phyloP scores from a whole-genome alignment of 352 stramenopile genomes.

The Phytopythium boreale region DNA sequence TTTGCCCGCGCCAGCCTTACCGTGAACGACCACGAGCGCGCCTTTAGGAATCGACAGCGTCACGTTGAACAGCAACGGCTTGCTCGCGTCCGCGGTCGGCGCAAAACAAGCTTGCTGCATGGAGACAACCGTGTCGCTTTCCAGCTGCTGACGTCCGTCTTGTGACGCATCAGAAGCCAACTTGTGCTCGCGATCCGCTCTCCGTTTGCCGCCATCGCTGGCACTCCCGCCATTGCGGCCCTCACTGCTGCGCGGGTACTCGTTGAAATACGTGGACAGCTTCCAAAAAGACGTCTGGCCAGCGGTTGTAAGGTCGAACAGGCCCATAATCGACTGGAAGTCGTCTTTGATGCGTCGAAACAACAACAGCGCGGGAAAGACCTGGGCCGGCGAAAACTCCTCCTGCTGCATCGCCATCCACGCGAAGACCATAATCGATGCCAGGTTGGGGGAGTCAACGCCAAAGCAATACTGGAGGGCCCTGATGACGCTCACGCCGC shows the following conservation, averaged over 20 bases:
- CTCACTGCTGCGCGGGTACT: not conserved
- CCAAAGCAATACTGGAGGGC: constrained; percentile 29
- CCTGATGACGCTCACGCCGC: constrained; percentile 16
- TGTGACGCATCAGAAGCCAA: too few species aligned
- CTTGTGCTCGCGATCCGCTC: not conserved
- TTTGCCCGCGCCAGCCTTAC: constrained; percentile 63
- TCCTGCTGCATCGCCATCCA: constrained; percentile 31
- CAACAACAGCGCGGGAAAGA: constrained; percentile 33
- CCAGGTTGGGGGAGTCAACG: constrained; percentile 27
- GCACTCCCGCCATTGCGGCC: not conserved
- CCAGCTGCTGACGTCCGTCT: not conserved
- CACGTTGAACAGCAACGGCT: constrained; percentile 53
- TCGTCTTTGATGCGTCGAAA: constrained; percentile 31
- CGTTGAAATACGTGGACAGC: constrained; percentile 19
- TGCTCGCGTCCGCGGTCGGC: constrained; percentile 20
- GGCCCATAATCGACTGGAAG: constrained; percentile 21
- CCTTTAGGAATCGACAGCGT: constrained; percentile 40
- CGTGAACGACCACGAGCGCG: constrained; percentile 54
- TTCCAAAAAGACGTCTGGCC: constrained; percentile 24
- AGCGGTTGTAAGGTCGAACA: constrained; percentile 21
- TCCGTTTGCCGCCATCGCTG: not conserved
- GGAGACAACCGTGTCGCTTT: constrained; percentile 23
- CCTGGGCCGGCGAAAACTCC: constrained; percentile 24
- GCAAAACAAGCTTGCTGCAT: constrained; percentile 47
- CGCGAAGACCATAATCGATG: constrained; percentile 35